Evolutionary conservation across 345 rosid genomes (phyloP), one percentile per base, ranked within the genome.

Genomic region (Carallia pectinifolia): DNA sequence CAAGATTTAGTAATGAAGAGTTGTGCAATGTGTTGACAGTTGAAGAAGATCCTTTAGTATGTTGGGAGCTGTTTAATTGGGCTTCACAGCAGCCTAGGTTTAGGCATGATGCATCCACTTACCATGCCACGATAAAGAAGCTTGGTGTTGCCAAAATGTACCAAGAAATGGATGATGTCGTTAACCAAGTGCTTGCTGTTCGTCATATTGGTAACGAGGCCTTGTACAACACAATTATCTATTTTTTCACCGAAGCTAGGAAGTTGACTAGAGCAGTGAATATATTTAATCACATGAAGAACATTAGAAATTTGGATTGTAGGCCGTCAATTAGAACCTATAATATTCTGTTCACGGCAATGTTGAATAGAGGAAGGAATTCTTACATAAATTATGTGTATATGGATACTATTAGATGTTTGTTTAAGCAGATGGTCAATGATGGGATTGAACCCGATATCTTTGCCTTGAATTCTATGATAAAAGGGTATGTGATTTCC

Each of bases 101-200:
- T 76, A 82, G 83, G 69, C 95, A 91, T 52, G 85, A 83, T 59
- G 74, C 74, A 17, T 84, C 76, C 29, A 80, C 96, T 61, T 91
- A 87, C 77, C 96, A 88, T 61, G 75, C 80, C 34, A 84, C 85
- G 10, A 86, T 91, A 56, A 83, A 88, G 83, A 93, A 87, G 89
- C 96, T 89, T 2, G 97, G 98, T 39, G 82, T 81, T 7, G 90
- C 96, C 0, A 81, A 89, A 80, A 81, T 93, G 92, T 93, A 91
- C 58, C 58, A 86, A 67, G 97, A 88, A 70, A 94, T 94, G 97
- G 96, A 94, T 64, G 82, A 74, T 71, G 82, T 93, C 47, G 95
- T 94, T 30, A 89, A 89, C 78, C 95, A 94, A 62, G 86, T 86
- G 50, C 91, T 91, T 31, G 88, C 89, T 0, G 78, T 86, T 80